phyloP scores from a whole-genome alignment of 2,329 filamentous ascomycete genomes.

The Arthrinium puccinioides region DNA sequence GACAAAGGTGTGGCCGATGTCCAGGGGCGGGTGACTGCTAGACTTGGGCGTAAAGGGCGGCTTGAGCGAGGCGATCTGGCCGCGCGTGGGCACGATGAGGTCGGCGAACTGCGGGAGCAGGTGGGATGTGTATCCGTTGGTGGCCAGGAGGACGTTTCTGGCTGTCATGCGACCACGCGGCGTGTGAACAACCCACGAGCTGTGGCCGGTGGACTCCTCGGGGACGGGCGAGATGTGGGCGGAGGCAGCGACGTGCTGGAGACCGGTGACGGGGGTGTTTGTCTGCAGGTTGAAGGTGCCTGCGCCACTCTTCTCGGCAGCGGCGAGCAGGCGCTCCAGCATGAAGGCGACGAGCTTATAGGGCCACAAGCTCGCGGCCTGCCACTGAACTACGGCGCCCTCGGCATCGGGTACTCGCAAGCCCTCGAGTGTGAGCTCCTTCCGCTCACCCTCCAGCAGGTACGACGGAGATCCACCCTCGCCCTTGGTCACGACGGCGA shows the following conservation, averaged over 20 bases:
- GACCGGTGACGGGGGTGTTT: conserved; percentile 53
- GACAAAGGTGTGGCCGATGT: conserved; percentile 53
- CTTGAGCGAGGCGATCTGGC: conserved; percentile 61
- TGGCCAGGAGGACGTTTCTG: conserved; percentile 64
- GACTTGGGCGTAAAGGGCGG: conserved; percentile 37
- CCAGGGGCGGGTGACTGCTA: conserved; percentile 8
- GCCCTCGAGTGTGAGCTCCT: conserved; percentile 32
- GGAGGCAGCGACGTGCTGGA: conserved; percentile 28
- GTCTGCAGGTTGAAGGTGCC: conserved; percentile 65
- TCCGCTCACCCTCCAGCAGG: conserved; percentile 16
- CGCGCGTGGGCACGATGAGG: conserved; percentile 70
- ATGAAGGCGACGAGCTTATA: conserved; percentile 76
- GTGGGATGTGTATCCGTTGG: conserved; percentile 76
- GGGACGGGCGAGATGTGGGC: conserved; percentile 6
- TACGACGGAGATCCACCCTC: conserved; percentile 13
- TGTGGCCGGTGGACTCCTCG: conserved; percentile 9
- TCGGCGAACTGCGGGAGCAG: conserved; percentile 62
- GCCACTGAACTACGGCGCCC: conserved; percentile 57
- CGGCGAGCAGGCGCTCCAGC: conserved; percentile 48
- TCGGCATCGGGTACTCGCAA: conserved; percentile 49
- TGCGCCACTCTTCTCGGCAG: conserved; percentile 22
- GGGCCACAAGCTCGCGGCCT: conserved; percentile 69
- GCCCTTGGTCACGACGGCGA: conserved; percentile 30
- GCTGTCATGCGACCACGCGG: conserved; percentile 59
- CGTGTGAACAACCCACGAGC: conserved; percentile 58